Conservation (phyloP, 2,329 filamentous ascomycete genomes). For the Ophiosphaerella narmari region DNA sequence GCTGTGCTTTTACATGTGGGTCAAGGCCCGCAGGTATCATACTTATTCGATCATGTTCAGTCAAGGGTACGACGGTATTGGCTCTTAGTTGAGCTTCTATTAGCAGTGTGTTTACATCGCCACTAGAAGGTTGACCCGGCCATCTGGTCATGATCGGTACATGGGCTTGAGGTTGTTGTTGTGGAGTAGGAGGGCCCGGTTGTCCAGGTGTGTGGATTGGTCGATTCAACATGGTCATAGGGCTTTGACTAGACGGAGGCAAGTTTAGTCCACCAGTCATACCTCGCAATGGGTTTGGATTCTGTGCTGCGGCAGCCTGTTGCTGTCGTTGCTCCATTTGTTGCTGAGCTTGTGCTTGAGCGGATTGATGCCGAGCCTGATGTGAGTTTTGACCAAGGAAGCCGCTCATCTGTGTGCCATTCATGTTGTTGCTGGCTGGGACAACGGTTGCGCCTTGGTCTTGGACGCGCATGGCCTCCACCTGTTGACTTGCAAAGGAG, state of each 20-base stretch:
- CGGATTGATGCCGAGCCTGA: conserved; percentile 31
- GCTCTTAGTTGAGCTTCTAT: conserved; percentile 44
- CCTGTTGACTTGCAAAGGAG: conserved; percentile 64
- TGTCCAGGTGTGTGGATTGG: conserved; percentile 55
- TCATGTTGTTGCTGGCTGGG: conserved; percentile 64
- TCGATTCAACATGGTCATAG: conserved; percentile 57
- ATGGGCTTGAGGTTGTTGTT: conserved; percentile 41
- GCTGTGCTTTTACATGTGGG: conserved; percentile 33
- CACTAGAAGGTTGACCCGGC: conserved; percentile 22
- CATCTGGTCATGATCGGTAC: conserved; percentile 44
- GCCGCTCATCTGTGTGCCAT: conserved; percentile 44
- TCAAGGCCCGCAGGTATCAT: conserved; percentile 40
- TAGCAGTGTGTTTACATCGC: conserved; percentile 36
- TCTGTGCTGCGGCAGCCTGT: conserved; percentile 32
- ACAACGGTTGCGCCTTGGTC: conserved; percentile 67
- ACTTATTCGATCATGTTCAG: conserved; percentile 37
- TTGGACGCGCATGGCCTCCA: conserved; percentile 64
- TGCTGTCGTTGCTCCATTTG: conserved; percentile 25
- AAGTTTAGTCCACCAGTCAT: conserved; percentile 52
- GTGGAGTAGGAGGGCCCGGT: conserved; percentile 39
- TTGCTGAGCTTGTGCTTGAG: conserved; percentile 41
- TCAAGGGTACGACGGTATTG: conserved; percentile 34
- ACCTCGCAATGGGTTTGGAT: conserved; percentile 33
- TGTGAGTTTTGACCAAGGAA: conserved; percentile 37
- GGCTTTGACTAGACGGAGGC: conserved; percentile 48